Evolutionary conservation across 805 yeast species (phyloP), one percentile per base, ranked within the genome.

Genomic region (Candida suzukii): DNA sequence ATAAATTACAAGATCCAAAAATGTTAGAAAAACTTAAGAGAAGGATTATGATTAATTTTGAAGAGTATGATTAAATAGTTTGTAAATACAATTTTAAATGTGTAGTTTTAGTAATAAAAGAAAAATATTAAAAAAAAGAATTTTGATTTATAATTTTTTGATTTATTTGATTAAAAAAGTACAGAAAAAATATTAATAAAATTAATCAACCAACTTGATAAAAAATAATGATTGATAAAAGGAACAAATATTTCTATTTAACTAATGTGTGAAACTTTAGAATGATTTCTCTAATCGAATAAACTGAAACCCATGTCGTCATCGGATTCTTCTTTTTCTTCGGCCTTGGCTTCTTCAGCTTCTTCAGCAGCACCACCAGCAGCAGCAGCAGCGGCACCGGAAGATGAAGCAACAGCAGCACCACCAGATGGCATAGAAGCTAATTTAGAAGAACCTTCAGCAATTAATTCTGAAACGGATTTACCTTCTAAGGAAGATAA

Each of bases 401-500:
- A 77, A 63, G 78, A 73, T 58, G 83, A 70, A 57, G 93, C 72
- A 63, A 88, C 78, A 70, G 93, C 95, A 69, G 96, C 93, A 74
- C 95, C 97, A 70, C 96, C 97, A 63, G 96, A 61, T 72, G 98
- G 97, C 56, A 91, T 95, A 57, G 98, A 81, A 58, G 98, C 95
- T 68, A 93, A 86, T 80, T 93, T 93, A 74, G 83, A 73, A 73
- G 84, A 73, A 78, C 99, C 99, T 75, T 81, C 93, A 61, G 95
- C 84, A 61, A 93, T 80, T 73, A 93, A 81, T 66, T 87, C 96
- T 57, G 73, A 79, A 60, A 87, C 78, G 65, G 85, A 64, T 83
- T 93, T 93, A 72, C 98, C 99, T 70, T 88, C 93, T 61, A 93
- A 77, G 63, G 93, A 85, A 58, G 84, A 58, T 60, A 93, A 71